Percentiles rank a stretch among this genome's conserved stretches.
phyloP scores from a whole-genome alignment of 1,139 yeast genomes.

The Magnusiomyces tetraspermus region DNA sequence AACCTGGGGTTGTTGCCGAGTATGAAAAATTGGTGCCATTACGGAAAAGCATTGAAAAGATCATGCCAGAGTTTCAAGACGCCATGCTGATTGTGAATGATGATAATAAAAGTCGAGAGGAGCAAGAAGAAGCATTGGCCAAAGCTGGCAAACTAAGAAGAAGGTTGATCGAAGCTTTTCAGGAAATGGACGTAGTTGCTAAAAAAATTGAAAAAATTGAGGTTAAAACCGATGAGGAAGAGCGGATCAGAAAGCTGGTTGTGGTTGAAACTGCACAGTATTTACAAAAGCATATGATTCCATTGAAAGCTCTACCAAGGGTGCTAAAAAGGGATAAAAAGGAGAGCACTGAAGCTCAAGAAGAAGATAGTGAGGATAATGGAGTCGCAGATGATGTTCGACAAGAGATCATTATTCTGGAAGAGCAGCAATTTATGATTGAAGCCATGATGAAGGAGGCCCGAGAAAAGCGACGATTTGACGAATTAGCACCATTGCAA shows the following conservation, averaged over 20 bases:
- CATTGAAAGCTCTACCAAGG: constrained; percentile 42
- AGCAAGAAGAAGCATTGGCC: constrained; percentile 23
- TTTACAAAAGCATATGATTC: constrained; percentile 47
- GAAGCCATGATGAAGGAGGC: constrained; percentile 52
- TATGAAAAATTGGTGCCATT: constrained; percentile 10
- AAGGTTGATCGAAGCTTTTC: constrained; percentile 38
- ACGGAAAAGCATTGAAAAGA: constrained; percentile 29
- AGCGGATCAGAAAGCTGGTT: constrained; percentile 39
- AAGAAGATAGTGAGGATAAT: constrained; percentile 13
- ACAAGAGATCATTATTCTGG: constrained; percentile 75
- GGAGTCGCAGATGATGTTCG: constrained; percentile 36
- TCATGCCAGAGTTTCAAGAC: constrained; percentile 38
- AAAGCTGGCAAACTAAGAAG: constrained; percentile 37
- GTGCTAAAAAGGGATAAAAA: constrained; percentile 27
- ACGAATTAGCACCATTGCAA: constrained; percentile 57
- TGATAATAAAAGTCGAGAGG: not conserved
- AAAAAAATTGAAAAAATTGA: constrained; percentile 33
- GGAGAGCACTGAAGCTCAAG: constrained; percentile 4
- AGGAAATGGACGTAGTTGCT: constrained; percentile 38
- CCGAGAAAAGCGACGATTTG: constrained; percentile 62
- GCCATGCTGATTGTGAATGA: constrained; percentile 29
- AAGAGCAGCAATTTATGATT: constrained; percentile 71
- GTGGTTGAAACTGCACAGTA: constrained; percentile 40
- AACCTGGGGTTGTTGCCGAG: constrained; percentile 23
- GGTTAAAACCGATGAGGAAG: constrained; percentile 33